Conservation (phyloP, 1,139 yeast genomes). For the Tardiomyces blankii region DNA sequence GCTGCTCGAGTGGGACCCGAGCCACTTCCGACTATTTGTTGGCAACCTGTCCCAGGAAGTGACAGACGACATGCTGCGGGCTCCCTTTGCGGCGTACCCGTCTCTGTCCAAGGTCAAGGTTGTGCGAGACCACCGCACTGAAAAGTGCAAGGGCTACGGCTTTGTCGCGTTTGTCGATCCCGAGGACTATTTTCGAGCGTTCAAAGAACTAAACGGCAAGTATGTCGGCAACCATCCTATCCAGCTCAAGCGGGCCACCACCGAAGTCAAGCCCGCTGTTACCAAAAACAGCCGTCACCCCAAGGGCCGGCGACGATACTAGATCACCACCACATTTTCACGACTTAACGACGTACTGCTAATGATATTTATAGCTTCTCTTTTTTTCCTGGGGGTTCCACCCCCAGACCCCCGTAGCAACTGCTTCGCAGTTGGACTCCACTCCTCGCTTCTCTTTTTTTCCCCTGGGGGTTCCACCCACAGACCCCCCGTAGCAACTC, state of each 20-base stretch:
- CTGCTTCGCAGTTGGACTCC: too few species aligned
- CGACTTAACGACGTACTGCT: too few species aligned
- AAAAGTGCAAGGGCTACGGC: conserved; percentile 47
- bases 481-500: too few species aligned
- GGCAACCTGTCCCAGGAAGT: conserved; percentile 68
- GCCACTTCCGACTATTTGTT: conserved; percentile 62
- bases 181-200: conserved; percentile 54
- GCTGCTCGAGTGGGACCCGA: conserved; percentile 48
- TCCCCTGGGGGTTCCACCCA: too few species aligned
- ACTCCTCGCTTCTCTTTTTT: too few species aligned
- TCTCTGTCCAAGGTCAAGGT: conserved; percentile 44
- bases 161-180: conserved; percentile 55
- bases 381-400: too few species aligned
- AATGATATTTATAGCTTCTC: neutral
- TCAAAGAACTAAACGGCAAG: conserved; percentile 66
- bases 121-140: conserved; percentile 29
- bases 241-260: conserved; percentile 55
- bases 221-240: conserved; percentile 69
- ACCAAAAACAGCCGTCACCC: neutral
- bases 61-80: conserved; percentile 39
- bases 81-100: conserved; percentile 41
- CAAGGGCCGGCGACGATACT: neutral
- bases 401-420: too few species aligned
- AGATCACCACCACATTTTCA: too few species aligned
- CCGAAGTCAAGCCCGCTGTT: conserved; percentile 30